Evolutionary conservation across 352 stramenopile genomes (phyloP).

Genomic region (Pythium apleroticum): DNA sequence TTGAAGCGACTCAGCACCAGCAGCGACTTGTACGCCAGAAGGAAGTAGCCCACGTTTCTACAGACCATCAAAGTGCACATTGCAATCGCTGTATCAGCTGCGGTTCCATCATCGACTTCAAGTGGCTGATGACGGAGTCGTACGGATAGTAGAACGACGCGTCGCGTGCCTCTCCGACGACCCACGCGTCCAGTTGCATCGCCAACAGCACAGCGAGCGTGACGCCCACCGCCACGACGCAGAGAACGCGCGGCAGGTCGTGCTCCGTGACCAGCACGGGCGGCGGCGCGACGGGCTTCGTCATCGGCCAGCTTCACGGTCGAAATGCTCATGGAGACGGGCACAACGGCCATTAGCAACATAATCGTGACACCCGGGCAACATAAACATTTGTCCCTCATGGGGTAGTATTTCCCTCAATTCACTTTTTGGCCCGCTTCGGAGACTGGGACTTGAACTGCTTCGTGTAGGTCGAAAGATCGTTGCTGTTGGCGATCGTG

Average conservation of each 20-base stretch:
- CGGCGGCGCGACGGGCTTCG: slow-evolving; percentile 28
- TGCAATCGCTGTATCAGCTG: no score
- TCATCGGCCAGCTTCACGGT: slow-evolving; percentile 23
- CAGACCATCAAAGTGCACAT: not conserved
- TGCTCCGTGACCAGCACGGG: slow-evolving; percentile 58
- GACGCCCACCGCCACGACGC: slow-evolving; percentile 37
- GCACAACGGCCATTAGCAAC: slow-evolving; percentile 14
- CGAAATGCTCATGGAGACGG: not conserved
- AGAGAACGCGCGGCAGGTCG: slow-evolving; percentile 48
- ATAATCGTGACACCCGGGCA: slow-evolving; percentile 25
- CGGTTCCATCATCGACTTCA: no score
- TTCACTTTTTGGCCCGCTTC: slow-evolving; percentile 6
- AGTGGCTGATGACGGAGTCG: not conserved
- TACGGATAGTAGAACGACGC: slow-evolving; percentile 60
- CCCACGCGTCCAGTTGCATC: slow-evolving; percentile 54
- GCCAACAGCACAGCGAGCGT: slow-evolving; percentile 35
- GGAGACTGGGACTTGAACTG: slow-evolving; percentile 24
- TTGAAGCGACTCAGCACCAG: slow-evolving; percentile 56
- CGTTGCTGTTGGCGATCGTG: slow-evolving; percentile 78
- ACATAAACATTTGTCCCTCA: slow-evolving; percentile 16
- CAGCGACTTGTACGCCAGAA: slow-evolving; percentile 49
- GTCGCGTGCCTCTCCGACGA: slow-evolving; percentile 39
- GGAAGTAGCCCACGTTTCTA: slow-evolving; percentile 53
- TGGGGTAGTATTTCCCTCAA: slow-evolving; percentile 17
- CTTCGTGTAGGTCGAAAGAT: slow-evolving; percentile 55